Percentiles rank a stretch among this genome's conserved stretches.
Evolutionary conservation across 331 rosid genomes (phyloP).

Genomic region (Phaseolus coccineus): DNA sequence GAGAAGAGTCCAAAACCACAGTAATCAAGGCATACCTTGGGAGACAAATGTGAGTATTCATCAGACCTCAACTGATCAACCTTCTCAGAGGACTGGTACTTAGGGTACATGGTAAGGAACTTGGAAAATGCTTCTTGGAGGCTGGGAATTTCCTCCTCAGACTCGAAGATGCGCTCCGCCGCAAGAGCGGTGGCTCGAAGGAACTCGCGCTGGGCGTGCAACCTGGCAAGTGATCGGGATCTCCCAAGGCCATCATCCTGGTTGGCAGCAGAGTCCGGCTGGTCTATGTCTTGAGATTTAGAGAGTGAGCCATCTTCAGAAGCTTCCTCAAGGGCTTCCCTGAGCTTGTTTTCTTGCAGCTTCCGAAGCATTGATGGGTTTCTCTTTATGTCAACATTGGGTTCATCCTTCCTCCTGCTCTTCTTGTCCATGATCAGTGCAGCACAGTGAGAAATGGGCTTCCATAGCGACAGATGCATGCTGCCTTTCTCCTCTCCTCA

Average conservation of each 20-base stretch:
- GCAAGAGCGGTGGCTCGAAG: conserved; percentile 93
- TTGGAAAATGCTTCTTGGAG: conserved; percentile 70
- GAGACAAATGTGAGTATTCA: conserved; percentile 80
- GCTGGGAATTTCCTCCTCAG: conserved; percentile 71
- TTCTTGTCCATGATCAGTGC: conserved; percentile 91
- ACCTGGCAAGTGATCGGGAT: conserved; percentile 88
- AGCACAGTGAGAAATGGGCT: conserved; percentile 93
- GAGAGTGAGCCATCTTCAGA: conserved; percentile 85
- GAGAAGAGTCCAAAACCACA: conserved; percentile 99
- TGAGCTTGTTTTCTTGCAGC: conserved; percentile 85
- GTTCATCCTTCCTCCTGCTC: conserved; percentile 69
- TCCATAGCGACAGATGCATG: conserved; percentile 97
- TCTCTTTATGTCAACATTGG: conserved; percentile 55
- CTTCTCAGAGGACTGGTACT: conserved; percentile 82
- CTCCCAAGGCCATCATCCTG: conserved; percentile 74
- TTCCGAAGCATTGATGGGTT: conserved; percentile 80
- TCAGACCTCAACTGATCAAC: conserved; percentile 84
- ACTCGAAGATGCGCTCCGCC: conserved; percentile 76
- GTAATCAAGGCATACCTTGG: conserved; percentile 98
- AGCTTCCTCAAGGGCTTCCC: conserved; percentile 98
- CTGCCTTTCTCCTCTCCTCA: conserved; percentile 44
- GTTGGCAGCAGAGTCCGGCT: conserved; percentile 58
- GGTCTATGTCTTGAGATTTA: conserved; percentile 78
- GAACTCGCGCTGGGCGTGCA: conserved; percentile 89
- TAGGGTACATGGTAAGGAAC: conserved; percentile 94